These are phyloP conservation scores for Starmera quercuum DNA, from an alignment of 805 yeast species.

Conservation along the genomic window DNA sequence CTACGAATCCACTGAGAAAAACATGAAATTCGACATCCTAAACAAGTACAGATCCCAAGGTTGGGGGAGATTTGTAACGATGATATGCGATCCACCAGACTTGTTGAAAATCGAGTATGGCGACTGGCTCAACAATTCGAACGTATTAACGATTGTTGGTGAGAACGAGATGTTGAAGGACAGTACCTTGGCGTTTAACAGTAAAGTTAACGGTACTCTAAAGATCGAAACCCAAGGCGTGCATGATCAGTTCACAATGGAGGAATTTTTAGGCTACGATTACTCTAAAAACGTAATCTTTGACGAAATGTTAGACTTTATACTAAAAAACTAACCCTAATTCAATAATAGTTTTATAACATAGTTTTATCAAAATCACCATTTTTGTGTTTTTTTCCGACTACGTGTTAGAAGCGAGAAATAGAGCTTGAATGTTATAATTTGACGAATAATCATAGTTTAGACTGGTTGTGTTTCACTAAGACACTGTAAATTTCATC, in stretches of 20 bases:
- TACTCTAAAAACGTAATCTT: not conserved
- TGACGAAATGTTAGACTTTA: not conserved
- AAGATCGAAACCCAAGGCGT: conserved; percentile 1
- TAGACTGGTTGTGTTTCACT: conserved; percentile 10
- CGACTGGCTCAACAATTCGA: not conserved
- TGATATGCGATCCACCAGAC: not conserved
- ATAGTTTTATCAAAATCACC: no score
- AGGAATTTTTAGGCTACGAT: not conserved
- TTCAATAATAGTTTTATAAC: no score
- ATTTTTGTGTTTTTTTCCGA: no score
- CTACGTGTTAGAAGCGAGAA: no score
- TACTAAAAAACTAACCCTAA: not conserved
- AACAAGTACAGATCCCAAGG: not conserved
- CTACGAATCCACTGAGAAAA: not conserved
- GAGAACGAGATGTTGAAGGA: conserved; percentile 1
- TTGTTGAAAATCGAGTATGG: not conserved
- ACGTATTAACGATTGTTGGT: not conserved
- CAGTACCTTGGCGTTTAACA: not conserved
- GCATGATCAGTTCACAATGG: conserved; percentile 4
- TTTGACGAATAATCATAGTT: conserved; percentile 7
- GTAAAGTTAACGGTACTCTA: not conserved
- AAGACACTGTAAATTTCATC: conserved; percentile 71
- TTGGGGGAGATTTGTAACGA: conserved; percentile 1
- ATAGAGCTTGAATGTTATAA: not conserved
- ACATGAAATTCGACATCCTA: not conserved